phyloP scores from a whole-genome alignment of 257 asterid species.

The Solanum chiquidenum region DNA sequence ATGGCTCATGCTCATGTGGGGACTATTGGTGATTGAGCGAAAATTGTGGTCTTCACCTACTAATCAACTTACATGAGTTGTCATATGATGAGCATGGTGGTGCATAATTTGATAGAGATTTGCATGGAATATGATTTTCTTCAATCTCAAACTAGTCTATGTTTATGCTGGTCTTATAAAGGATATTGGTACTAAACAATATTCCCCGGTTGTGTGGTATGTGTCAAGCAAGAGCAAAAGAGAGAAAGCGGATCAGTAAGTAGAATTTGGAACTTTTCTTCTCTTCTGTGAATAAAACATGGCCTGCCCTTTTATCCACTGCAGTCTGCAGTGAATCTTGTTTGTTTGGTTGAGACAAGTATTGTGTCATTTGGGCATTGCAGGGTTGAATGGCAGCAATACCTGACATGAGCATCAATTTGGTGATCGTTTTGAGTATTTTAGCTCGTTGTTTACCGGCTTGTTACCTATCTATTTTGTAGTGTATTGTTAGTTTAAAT shows the following conservation, averaged over 20 bases:
- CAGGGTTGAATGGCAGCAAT: neutral
- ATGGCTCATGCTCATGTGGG: conserved; percentile 80
- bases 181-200: neutral
- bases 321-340: neutral
- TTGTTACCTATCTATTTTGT: no score
- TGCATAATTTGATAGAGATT: neutral
- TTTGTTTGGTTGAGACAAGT: neutral
- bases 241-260: neutral
- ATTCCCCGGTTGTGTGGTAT: neutral
- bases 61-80: neutral
- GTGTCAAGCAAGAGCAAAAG: neutral
- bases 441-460: neutral
- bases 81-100: neutral
- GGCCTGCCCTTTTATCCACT: neutral
- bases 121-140: neutral
- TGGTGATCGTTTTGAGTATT: neutral
- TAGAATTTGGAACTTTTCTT: neutral
- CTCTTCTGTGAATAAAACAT: neutral
- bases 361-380: neutral
- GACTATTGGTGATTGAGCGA: conserved; percentile 55
- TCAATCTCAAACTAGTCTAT: neutral
- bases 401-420: neutral
- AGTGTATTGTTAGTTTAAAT: no score
- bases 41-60: neutral
- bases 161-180: neutral